Conservation (phyloP, 129 eudicot species). For the Scalesia atractyloides region DNA sequence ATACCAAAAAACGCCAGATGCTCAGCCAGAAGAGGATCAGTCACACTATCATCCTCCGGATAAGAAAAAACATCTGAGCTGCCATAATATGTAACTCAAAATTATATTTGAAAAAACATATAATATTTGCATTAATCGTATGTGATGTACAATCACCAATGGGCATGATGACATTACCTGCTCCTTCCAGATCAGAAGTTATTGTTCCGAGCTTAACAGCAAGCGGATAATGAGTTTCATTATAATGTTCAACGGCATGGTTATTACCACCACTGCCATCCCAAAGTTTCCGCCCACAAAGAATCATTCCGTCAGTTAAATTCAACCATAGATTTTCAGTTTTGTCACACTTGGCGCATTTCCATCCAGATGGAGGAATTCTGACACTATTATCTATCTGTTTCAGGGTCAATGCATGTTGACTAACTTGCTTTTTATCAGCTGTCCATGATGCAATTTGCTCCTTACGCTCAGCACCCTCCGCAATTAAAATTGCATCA, state of each 20-base stretch:
- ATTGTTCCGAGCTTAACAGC: slow-evolving; percentile 96
- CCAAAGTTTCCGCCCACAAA: slow-evolving; percentile 90
- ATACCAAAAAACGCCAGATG: slow-evolving; percentile 93
- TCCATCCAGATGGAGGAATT: slow-evolving; percentile 91
- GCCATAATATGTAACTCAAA: slow-evolving; percentile 58
- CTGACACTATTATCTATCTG: slow-evolving; percentile 73
- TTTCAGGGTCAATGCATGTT: slow-evolving; percentile 65
- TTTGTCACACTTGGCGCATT: slow-evolving; percentile 83
- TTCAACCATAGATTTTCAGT: slow-evolving; percentile 93
- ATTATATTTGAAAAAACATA: slow-evolving; percentile 41
- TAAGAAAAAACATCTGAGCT: slow-evolving; percentile 98
- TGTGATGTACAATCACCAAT: too few species aligned
- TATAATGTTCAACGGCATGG: slow-evolving; percentile 82
- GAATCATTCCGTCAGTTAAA: slow-evolving; percentile 86
- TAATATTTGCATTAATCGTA: not conserved
- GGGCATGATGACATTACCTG: slow-evolving; percentile 54
- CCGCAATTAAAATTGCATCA: slow-evolving; percentile 75
- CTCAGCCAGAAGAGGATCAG: slow-evolving; percentile 79
- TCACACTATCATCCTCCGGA: slow-evolving; percentile 94
- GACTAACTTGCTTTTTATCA: slow-evolving; percentile 70
- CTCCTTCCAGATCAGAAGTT: slow-evolving; percentile 87
- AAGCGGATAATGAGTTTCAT: slow-evolving; percentile 70
- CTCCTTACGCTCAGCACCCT: slow-evolving; percentile 93
- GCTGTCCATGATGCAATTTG: slow-evolving; percentile 93
- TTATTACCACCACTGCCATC: slow-evolving; percentile 95